Conservation (phyloP, 2,329 filamentous ascomycete genomes). For the Boeremia exigua region DNA sequence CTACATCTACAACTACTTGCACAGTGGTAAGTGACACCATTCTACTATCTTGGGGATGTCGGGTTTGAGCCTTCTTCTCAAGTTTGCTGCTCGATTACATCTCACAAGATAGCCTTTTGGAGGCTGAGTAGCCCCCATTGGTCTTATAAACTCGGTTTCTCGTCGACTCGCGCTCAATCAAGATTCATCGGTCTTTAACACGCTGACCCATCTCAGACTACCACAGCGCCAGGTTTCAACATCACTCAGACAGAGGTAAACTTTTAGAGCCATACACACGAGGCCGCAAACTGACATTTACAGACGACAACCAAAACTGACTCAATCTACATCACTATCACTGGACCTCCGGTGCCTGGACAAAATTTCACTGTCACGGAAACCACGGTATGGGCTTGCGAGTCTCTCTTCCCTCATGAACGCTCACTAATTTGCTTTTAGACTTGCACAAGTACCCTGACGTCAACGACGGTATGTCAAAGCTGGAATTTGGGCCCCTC, state of each 20-base stretch:
- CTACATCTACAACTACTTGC: constrained; percentile 13
- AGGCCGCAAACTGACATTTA: neutral
- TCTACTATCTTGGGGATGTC: neutral
- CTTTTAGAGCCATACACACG: neutral
- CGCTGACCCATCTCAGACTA: constrained; percentile 1
- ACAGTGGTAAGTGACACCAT: constrained; percentile 1
- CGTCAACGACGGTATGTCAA: neutral
- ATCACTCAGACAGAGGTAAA: constrained; percentile 5
- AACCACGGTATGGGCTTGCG: constrained; percentile 2
- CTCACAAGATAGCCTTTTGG: no score
- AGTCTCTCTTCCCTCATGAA: neutral
- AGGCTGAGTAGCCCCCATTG: no score
- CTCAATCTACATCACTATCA: constrained; percentile 4
- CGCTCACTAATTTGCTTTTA: neutral
- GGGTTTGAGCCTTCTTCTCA: neutral
- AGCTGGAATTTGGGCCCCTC: neutral
- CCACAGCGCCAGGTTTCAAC: constrained; percentile 8
- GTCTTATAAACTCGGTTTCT: neutral
- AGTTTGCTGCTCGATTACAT: no score
- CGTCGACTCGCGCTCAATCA: neutral
- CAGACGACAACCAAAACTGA: constrained; percentile 2
- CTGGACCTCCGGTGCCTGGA: constrained; percentile 7
- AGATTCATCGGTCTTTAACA: neutral
- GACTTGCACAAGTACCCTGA: constrained; percentile 13
- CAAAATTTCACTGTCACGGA: constrained; percentile 6